Base-by-base conservation (phyloP, 805 yeast species). In the Citeromyces matritensis region DNA sequence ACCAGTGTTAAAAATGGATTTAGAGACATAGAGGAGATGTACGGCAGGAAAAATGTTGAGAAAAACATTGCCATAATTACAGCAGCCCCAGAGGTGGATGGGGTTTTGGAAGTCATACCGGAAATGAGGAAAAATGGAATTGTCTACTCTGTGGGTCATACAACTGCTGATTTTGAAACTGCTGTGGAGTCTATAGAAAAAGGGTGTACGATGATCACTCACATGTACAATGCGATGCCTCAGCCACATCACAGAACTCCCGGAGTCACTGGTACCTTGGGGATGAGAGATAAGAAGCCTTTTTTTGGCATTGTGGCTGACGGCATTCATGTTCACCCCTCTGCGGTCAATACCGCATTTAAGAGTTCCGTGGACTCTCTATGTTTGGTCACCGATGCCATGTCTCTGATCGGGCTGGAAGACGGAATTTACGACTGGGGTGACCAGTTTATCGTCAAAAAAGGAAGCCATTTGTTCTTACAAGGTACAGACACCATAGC, bases 151-250 rank as follows among this genome's bases (percentile, higher is more conserved):
- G 57, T 65, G 30, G 72, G 72, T 21, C 72, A 65, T 41, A 63
- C 72, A 10, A 51, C 44, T 41, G 53, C 69, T 25, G 33, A 44
- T 33, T 47, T 48, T 33, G 48, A 46, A 5, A 43, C 42, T 5
- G 52, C 50, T 9, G 35, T 58, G 14, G 47, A 55, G 32, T 76
- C 76, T 0, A 49, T 69, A 24, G 45, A 51, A 14, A 40, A 52
- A n/a, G 77, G 77, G 15, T 72, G 73, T 10, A 42, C 62, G n/a
- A 69, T 70, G 75, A 54, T 70, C 34, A 70, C 78, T 3, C 78
- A 70, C 42, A 54, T 70, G 32, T 70, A 65, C 48, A 70, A 70
- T 40, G 78, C 78, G 39, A 70, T 70, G 78, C 72, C 73, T 3
- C 55, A 44, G 30, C 72, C 71, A 6, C 75, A 68, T 41, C 76